Base-by-base conservation (phyloP, 176 grass and related monocot species). In the Oryza meridionalis region DNA sequence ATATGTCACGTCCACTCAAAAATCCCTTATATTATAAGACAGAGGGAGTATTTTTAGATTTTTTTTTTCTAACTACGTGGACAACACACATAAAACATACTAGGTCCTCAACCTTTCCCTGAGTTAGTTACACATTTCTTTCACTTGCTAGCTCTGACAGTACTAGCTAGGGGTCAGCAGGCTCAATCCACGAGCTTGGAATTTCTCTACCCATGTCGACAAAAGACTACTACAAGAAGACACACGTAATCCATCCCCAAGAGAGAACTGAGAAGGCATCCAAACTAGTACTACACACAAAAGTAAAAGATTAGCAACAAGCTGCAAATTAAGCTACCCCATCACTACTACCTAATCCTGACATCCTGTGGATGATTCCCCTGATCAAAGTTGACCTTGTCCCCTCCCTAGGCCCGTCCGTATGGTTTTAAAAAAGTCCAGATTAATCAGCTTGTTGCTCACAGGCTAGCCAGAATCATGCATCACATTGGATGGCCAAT, bases 331-430 rank as follows among this genome's bases (percentile, higher is more conserved):
- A 55, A 55, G 16, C 53, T 58, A 58, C 17, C 53, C 53, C 53
- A 58, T 58, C 63, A 74, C 33, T 10, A 21, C 44, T 43, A 84
- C 80, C 75, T 35, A 84, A 88, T 55, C 45, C 86, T 88, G 75
- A 79, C 86, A 79, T 84, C 68, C 71, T 45, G 81, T 82, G 81
- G 75, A 84, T 44, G 86, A 88, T 84, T 79, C 67, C 75, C 59
- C 59, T 84, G 75, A 73, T 37, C 67, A 68, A 26, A 74, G 86
- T 88, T 88, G 86, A 88, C 86, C 81, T 67, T 84, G 59, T 88
- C 69, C 38, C 21, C 86, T 50, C 81, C 44, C 9, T 32, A 10
- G 55, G 37, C 40, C 76, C 55, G 64, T 22, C 58, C 1, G 12
- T 22, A 69, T 43, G 21, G 16, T 35, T 74, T 12, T 10, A 61